A percentile compares a stretch with the other conserved stretches of the same genome.
Evolutionary conservation across 257 asterid genomes (phyloP).

Genomic region (Capsicum rhomboideum): DNA sequence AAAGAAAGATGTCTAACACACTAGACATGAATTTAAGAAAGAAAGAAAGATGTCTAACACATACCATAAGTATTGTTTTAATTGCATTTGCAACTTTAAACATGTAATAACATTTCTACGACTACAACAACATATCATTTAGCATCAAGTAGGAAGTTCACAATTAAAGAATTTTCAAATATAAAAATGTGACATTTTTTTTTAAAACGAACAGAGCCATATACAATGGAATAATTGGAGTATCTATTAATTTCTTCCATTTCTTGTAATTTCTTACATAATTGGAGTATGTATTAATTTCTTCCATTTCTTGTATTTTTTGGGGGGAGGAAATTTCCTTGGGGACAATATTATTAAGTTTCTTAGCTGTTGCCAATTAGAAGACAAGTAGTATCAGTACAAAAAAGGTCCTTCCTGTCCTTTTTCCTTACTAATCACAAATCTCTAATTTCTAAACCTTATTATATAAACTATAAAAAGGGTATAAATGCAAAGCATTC

Average conservation of each 20-base stretch:
- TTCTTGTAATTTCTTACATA: not conserved
- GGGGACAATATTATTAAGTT: not conserved
- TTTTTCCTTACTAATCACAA: constrained; percentile 22
- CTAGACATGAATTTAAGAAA: too few species aligned
- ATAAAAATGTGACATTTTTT: not conserved
- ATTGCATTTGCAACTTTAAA: too few species aligned
- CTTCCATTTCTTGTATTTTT: not conserved
- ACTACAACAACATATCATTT: not conserved
- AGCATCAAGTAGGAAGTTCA: not conserved
- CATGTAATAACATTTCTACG: not conserved
- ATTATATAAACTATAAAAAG: not conserved
- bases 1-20: not conserved
- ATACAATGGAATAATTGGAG: not conserved
- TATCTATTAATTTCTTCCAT: not conserved
- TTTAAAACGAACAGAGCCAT: not conserved
- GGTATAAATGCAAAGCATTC: not conserved
- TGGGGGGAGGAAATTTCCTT: not conserved
- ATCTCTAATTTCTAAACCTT: not conserved
- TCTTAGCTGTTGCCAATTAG: constrained; percentile 21
- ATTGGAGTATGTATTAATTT: too few species aligned
- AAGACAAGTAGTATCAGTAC: constrained; percentile 23
- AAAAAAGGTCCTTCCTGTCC: constrained; percentile 34
- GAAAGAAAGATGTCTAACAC: not conserved
- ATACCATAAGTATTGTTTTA: too few species aligned
- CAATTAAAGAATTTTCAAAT: too few species aligned